Percentiles rank a stretch among this genome's conserved stretches.
Evolutionary conservation across 2,329 filamentous ascomycete genomes (phyloP).

Genomic region (Colletotrichum somersetense): DNA sequence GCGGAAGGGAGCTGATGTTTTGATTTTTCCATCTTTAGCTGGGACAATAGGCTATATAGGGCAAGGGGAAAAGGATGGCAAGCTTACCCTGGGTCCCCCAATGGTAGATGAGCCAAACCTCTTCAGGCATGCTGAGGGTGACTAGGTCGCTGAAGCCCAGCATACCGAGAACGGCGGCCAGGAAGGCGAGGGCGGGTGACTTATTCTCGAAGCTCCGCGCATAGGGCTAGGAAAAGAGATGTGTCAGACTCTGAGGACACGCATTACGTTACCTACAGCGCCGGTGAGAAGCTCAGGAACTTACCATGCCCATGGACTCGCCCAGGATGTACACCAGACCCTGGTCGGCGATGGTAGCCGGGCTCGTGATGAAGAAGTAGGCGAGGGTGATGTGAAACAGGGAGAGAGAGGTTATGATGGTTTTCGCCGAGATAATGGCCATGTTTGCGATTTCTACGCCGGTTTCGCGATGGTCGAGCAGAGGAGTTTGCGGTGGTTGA

Average conservation of each 20-base stretch:
- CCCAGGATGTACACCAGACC: conserved; percentile 84
- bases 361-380: conserved; percentile 84
- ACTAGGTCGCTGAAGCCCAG: conserved; percentile 74
- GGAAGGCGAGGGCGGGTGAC: conserved; percentile 78
- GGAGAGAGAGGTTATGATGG: conserved; percentile 83
- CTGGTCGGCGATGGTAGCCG: conserved; percentile 80
- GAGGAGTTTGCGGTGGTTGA: conserved; percentile 5
- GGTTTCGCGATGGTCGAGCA: neutral
- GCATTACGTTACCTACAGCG: too few relatives aligned
- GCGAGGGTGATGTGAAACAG: conserved; percentile 88
- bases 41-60: conserved; percentile 42
- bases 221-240: conserved; percentile 62
- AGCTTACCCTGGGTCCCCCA: conserved; percentile 75
- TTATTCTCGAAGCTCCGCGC: conserved; percentile 76
- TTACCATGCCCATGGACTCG: conserved; percentile 85
- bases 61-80: conserved; percentile 55
- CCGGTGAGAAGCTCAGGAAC: conserved; percentile 43
- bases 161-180: conserved; percentile 75
- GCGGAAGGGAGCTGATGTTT: conserved; percentile 69
- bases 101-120: conserved; percentile 72
- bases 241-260: neutral
- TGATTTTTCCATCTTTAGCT: conserved; percentile 28
- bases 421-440: conserved; percentile 84
- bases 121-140: conserved; percentile 76
- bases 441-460: conserved; percentile 61